Evolutionary conservation across 2,329 filamentous ascomycete genomes (phyloP), one percentile per base, ranked within the genome.

Genomic region (Talaromyces atroroseus): DNA sequence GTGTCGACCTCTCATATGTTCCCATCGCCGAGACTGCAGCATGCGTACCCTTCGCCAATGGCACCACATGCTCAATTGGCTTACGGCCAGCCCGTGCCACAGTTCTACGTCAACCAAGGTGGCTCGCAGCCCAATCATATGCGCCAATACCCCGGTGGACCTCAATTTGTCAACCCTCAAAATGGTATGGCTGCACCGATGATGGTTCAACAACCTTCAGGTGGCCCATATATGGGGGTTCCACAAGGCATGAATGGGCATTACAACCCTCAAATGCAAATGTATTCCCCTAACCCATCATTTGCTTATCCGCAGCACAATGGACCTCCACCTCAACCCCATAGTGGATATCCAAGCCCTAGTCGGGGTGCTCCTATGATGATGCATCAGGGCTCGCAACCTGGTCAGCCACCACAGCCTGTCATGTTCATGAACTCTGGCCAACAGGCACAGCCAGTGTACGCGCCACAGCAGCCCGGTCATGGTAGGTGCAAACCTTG

Each of bases 361-460:
- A 86, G 90, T 56, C 84, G 91, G 49, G 85, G 86, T 20, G 90
- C 94, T 12, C 87, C 90, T 1, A 90, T 95, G 86, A 97, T 97
- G 92, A 89, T 87, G 66, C 92, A 92, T 63, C 90, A 96, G 74
- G 90, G 90, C 55, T 96, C 92, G 26, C 92, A 96, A 67, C 92
- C 95, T 71, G 91, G 92, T 42, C 90, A 95, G 68, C 78, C 79
- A 56, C 78, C 79, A 49, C 77, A 84, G 77, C 65, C 83, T 78
- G 75, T 92, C 82, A 78, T 88, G 82, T 81, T 78, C 61, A 89
- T 92, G 86, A 88, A 86, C 65, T 87, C 87, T 45, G 85, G 80
- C 53, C 87, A 87, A 67, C 89, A 87, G 67, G 87, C 85, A 66
- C 88, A 90, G 68, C 87, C 88, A 38, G 83, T 84, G 53, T 91